These are phyloP conservation scores for Coniochaeta sp. DNA, from an alignment of 2,329 filamentous ascomycete species.

Conservation along the genomic window DNA sequence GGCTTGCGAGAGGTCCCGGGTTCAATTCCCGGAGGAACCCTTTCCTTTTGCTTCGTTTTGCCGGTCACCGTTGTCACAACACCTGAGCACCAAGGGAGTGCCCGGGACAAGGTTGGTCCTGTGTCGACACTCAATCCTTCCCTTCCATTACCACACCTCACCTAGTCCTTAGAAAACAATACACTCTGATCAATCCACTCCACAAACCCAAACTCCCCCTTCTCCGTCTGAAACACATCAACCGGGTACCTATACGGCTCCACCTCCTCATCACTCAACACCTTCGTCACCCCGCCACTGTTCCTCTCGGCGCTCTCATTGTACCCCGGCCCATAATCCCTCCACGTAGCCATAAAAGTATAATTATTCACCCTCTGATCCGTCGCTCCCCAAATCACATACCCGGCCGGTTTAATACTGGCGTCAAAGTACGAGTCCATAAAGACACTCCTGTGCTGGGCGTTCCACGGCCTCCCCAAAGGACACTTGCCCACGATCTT, in stretches of 20 bases:
- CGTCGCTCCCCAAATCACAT: conserved; percentile 5
- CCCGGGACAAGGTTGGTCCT: no score
- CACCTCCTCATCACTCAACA: conserved; percentile 31
- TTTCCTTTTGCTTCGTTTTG: no score
- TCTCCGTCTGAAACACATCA: conserved; percentile 14
- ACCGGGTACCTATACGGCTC: conserved; percentile 18
- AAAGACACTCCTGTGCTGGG: conserved; percentile 49
- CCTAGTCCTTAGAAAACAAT: not conserved
- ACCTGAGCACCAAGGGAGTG: no score
- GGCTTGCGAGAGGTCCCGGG: conserved; percentile 33
- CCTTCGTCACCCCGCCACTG: conserved; percentile 30
- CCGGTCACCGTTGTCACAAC: no score
- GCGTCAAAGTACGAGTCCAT: conserved; percentile 38
- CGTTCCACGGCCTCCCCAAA: conserved; percentile 57
- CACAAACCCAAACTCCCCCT: conserved; percentile 10
- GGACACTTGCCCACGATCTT: conserved; percentile 38
- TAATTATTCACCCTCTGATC: conserved; percentile 32
- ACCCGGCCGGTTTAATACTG: not conserved
- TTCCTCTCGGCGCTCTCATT: conserved; percentile 36
- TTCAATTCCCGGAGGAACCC: conserved; percentile 34
- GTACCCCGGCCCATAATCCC: conserved; percentile 44
- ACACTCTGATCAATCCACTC: conserved; percentile 15
- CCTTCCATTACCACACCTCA: not conserved
- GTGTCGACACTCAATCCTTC: not conserved
- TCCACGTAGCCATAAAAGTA: conserved; percentile 52